Evolutionary conservation across 2,329 filamentous ascomycete species (phyloP), one percentile per base, ranked within the genome.

Genomic region (Escovopsis weberi): DNA sequence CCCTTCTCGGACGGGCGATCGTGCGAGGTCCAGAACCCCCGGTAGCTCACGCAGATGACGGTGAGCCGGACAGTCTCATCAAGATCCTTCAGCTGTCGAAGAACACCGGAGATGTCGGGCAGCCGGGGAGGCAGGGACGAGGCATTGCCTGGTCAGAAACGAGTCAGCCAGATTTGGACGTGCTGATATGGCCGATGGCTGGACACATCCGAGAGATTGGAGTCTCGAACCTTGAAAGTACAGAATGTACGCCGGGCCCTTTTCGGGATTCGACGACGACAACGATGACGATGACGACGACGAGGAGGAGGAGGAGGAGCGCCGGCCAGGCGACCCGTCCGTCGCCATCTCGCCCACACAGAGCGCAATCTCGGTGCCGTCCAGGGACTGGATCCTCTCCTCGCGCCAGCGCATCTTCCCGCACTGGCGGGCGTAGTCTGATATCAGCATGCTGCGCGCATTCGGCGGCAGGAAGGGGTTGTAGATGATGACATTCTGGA

Each of bases 401-500:
- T 85, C 77, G n/a, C 66, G 59, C 84, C 84, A 89, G 34, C 55
- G 46, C n/a, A 87, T 65, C 0, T 75, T 76, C 26, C 62, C 64
- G 48, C 79, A 85, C 33, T 72, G 66, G 4, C 58, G 56, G 26
- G 64, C 64, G 54, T 84, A 86, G 51, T 82, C 75, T 3, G 64
- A 62, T 33, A 88, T 79, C 44, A 63, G 76, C 62, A 87, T 80
- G 23, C 70, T 68, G 12, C 82, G 70, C 0, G 82, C 69, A 53
- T 81, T 81, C 2, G 82, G 82, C 15, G 82, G 82, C 40, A 87
- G 61, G 38, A 80, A 81, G 0, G 83, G 81, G 65, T 86, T 85
- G 60, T 87, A 88, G 45, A 88, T 82, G 55, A 88, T 85, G 55
- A 81, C 80, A 54, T 88, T 85, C 60, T 88, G 84, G 55, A 87